These are phyloP conservation scores for Papilionanthe hybrid DNA, from an alignment of 116 monocot species.

Conservation along the genomic window DNA sequence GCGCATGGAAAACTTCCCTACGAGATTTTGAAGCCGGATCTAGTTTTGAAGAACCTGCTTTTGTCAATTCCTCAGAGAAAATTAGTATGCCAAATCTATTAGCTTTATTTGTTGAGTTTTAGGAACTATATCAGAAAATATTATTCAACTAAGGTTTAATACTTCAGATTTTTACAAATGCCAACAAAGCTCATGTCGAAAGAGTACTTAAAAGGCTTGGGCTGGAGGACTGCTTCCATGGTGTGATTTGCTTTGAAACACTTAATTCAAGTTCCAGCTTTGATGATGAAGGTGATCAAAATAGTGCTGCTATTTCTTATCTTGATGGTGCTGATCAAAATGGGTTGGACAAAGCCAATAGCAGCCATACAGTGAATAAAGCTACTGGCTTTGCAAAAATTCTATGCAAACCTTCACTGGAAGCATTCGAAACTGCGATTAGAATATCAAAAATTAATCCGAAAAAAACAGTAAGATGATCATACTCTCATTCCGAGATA, in stretches of 20 bases:
- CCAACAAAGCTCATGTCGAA: slow-evolving; percentile 62
- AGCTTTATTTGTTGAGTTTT: background rate
- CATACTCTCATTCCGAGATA: background rate
- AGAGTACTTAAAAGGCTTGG: slow-evolving; percentile 53
- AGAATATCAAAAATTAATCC: slow-evolving; percentile 68
- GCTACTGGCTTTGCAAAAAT: slow-evolving; percentile 13
- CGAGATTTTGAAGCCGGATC: slow-evolving; percentile 60
- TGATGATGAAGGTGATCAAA: background rate
- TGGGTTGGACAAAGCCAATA: background rate
- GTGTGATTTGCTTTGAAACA: slow-evolving; percentile 85
- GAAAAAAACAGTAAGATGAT: slow-evolving; percentile 52
- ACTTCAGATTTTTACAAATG: slow-evolving; percentile 77
- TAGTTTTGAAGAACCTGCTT: slow-evolving; percentile 65
- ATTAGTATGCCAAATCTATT: slow-evolving; percentile 37
- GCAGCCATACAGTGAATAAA: too few relatives aligned
- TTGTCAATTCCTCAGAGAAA: slow-evolving; percentile 74
- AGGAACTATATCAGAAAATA: background rate
- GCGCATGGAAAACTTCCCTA: slow-evolving; percentile 84
- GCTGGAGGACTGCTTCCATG: slow-evolving; percentile 81
- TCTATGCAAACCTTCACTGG: slow-evolving; percentile 65
- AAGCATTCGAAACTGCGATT: slow-evolving; percentile 67
- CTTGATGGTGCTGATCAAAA: background rate
- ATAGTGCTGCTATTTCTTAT: too few relatives aligned
- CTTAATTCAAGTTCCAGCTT: slow-evolving; percentile 40
- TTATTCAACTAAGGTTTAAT: background rate